Base-by-base conservation (phyloP, 768 basidiomycete genomes). In the Tulasnella calospora region DNA sequence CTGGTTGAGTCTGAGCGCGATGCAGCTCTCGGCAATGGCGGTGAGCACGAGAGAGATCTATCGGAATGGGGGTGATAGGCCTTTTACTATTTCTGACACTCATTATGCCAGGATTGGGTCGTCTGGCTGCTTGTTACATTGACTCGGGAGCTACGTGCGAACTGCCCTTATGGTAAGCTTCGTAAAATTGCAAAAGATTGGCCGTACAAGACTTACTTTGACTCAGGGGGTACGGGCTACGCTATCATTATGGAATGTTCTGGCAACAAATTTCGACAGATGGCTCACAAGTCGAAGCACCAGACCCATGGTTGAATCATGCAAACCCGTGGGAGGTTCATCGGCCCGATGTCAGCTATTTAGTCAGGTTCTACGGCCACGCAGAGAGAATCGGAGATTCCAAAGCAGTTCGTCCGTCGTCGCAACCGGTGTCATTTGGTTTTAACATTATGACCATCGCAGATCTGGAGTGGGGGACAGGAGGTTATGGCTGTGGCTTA, bases 51-150 rank as follows among this genome's bases (percentile, higher is more conserved):
- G 2, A 12, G n/a, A 74, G 10, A n/a, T 12, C 67, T 12, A 8
- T 36, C 0, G 10, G 74, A 33, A 8, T 12, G 23, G 19, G 3
- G 44, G 23, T 33, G 19, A 2, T 19, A 7, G 2, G 1, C 17
- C 33, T 5, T 74, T 30, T 0, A 51, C 8, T 27, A 23, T 9
- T 13, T 19, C 73, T 40, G 30, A 41, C 2, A 1, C 17, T 8
- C 44, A 2, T 44, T 19, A 2, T 35, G 17, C 1, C 55, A 79
- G 79, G 97, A 78, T 89, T 98, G 12, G 97, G 98, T 0, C 93
- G 97, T 40, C 89, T 99, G 69, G 98, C 98, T 0, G 97, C 98
- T 0, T 99, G 98, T 86, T 99, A 98, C 83, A 90, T 98, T 74
- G 96, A 98, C 83, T 94, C 93, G n/a, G 90, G 91, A 33, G 92